A percentile compares a stretch with the other conserved stretches of the same genome.
phyloP scores from a whole-genome alignment of 2,329 filamentous ascomycete genomes.

The Neopestalotiopsis rosae region DNA sequence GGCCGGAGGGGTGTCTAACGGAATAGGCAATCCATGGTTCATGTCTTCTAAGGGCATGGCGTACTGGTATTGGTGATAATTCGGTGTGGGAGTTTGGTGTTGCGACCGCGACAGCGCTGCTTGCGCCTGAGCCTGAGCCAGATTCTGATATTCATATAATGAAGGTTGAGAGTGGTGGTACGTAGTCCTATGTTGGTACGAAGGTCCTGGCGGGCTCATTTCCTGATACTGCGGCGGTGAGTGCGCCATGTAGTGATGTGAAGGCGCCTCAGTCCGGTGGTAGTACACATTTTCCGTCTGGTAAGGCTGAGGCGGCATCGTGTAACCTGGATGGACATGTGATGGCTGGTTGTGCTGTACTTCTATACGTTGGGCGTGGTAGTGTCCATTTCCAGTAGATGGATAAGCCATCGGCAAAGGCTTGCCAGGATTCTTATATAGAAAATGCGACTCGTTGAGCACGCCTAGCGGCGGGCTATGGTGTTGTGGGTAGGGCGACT shows the following conservation, averaged over 20 bases:
- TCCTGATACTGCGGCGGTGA: conserved; percentile 7
- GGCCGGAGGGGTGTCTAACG: background rate
- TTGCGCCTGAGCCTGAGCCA: background rate
- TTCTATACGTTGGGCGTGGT: conserved; percentile 43
- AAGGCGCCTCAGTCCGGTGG: background rate
- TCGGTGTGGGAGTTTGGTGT: background rate
- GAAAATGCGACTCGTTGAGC: conserved; percentile 38
- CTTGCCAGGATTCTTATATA: conserved; percentile 41
- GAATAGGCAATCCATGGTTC: background rate
- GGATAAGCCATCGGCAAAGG: conserved; percentile 45
- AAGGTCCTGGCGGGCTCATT: background rate
- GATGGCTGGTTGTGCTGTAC: background rate
- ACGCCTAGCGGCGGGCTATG: conserved; percentile 16
- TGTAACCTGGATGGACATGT: conserved; percentile 18
- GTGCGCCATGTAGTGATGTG: background rate
- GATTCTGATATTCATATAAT: background rate
- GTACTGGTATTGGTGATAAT: background rate
- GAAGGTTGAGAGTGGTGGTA: background rate
- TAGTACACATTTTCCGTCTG: conserved; percentile 22
- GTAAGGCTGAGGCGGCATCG: conserved; percentile 17
- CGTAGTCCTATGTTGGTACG: background rate
- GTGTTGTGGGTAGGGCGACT: conserved; percentile 20
- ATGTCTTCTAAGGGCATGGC: background rate
- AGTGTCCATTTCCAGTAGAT: conserved; percentile 34
- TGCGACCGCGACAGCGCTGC: background rate